Base-by-base conservation (phyloP, 495 filamentous ascomycete genomes). In the Hyaloscypha bicolor region DNA sequence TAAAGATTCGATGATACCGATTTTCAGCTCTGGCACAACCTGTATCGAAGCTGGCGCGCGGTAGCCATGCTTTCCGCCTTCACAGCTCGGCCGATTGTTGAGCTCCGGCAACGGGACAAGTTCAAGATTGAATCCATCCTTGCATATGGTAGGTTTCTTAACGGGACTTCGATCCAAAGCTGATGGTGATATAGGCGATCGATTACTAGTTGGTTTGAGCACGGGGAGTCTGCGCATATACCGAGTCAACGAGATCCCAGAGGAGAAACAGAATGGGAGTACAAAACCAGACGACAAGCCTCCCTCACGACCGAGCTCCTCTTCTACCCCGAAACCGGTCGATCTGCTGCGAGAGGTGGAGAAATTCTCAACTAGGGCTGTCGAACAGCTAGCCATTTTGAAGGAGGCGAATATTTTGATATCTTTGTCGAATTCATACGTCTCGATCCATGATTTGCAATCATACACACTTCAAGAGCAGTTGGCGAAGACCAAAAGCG, bases 1-100 rank as follows among this genome's bases (percentile, higher is more conserved):
- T 30, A 16, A 6, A 55, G 31, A 33, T 63, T 65, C 69, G 59
- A 74, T 71, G 72, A 74, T 51, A 25, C 25, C 37, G 1, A n/a
- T n/a, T 52, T 52, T 37, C 33, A 57, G 48, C 25, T 33, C n/a
- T 39, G 39, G 61, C 37, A 42, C 19, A 21, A 35, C 19, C 9
- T 39, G 37, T 19, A 5, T 52, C 66, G 42, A 69, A 68, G 69
- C 66, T 67, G 69, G 71, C 60, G 45, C 63, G 21, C 42, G 35
- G 48, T 68, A 74, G 82, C 82, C 81, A 99, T 99, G 95, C 88
- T 98, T 79, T 96, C 95, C 80, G 94, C 96, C 77, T 99, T 99
- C 81, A 94, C 89, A 70, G 93, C 95, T 84, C 91, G 91, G 75
- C 91, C 96, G 69, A 91, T 98, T 73, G 90, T 97, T 83, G 95